Evolutionary conservation across 2,329 filamentous ascomycete species (phyloP), one percentile per base, ranked within the genome.

Genomic region (Hymenoscyphus salicellus): DNA sequence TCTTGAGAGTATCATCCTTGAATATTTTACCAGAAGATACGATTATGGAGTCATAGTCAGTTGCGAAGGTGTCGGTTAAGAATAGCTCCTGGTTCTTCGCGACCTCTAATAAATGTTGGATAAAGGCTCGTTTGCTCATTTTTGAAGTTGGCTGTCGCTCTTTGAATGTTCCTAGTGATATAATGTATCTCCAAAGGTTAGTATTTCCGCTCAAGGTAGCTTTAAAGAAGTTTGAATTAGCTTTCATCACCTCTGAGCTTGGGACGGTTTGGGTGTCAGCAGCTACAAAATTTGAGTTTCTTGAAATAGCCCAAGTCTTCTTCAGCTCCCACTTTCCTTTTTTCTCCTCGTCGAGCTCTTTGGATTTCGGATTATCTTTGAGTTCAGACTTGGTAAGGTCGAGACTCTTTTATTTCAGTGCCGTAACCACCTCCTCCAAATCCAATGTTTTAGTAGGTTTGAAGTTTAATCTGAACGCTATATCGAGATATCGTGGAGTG

Each of bases 161-260:
- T 11, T 61, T 36, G 16, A 55, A 14, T 11, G 38, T 3, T 14
- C n/a, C 60, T 14, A 61, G 17, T 11, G 28, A 17, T 17, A 55
- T 61, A 3, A 28, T 38, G 17, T 61, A 61, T 14, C 2, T 26
- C 5, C 28, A 26, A 32, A 65, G 28, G 23, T 63, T 28, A 10
- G 36, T 8, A 14, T 5, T 14, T 0, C 2, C n/a, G 3, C n/a
- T 11, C 16, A 66, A 43, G 4, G 38, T 30, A 4, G 63, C 49
- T 26, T 56, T 46, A 56, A 65, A 66, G 23, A 60, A 63, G 56
- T 66, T 66, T 86, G 66, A 80, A 75, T 1, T 88, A 82, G 71
- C 95, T 14, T n/a, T 11, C 10, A 36, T 11, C 32, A 11, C 79
- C 2, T n/a, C 16, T n/a, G 17, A n/a, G 20, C 6, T n/a, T 6